Conservation (phyloP, 2,329 filamentous ascomycete genomes). For the Pseudogymnoascus sp. region DNA sequence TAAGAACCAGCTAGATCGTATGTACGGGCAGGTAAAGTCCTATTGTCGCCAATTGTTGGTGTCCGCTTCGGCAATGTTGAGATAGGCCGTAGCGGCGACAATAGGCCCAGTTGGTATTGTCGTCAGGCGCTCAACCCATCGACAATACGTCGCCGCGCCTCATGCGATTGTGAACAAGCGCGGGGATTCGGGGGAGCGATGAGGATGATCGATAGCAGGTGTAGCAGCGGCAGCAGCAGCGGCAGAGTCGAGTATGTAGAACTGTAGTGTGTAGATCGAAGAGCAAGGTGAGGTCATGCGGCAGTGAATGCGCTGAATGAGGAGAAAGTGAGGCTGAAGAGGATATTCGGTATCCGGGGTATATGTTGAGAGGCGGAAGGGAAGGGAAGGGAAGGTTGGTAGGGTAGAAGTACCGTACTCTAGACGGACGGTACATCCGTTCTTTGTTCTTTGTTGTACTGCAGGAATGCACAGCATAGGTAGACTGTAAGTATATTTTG, state of each 20-base stretch:
- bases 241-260: not conserved
- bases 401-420: not conserved
- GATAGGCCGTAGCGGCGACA: not conserved
- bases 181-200: not conserved
- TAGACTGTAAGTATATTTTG: not conserved
- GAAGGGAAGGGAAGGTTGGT: conserved; percentile 5
- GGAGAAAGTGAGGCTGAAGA: conserved; percentile 8
- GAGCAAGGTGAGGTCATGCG: not conserved
- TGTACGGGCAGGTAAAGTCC: not conserved
- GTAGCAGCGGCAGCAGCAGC: not conserved
- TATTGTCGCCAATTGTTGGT: not conserved
- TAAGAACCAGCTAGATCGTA: not conserved
- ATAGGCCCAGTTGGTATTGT: conserved; percentile 6
- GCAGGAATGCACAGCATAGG: not conserved
- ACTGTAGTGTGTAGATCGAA: not conserved
- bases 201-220: not conserved
- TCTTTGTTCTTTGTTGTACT: not conserved
- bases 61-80: too few species aligned
- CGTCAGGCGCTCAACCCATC: conserved; percentile 7
- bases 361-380: conserved; percentile 1
- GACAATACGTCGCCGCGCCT: conserved; percentile 2
- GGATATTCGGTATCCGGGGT: conserved; percentile 4
- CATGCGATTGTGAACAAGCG: not conserved
- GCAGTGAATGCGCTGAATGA: not conserved
- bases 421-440: not conserved